Percentiles rank a stretch among this genome's conserved stretches.
Evolutionary conservation across 495 filamentous ascomycete species (phyloP).

Genomic region (Durotheca rogersii): DNA sequence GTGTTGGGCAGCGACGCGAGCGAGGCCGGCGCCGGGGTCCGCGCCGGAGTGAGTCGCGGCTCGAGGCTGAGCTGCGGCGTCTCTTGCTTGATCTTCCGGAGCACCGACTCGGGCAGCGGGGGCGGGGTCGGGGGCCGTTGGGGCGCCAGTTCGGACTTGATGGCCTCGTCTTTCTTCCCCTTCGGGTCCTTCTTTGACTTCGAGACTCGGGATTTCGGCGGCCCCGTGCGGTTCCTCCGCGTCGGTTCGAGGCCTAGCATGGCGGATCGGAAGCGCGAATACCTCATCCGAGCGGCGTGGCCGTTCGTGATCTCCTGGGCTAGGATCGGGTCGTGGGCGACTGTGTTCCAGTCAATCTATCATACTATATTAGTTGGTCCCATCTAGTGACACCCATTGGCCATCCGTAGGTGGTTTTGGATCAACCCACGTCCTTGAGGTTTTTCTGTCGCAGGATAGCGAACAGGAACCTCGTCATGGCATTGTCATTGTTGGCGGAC

Average conservation of each 20-base stretch:
- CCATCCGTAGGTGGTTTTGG: too few species aligned
- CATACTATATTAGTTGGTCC: conserved; percentile 3
- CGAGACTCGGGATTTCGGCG: conserved; percentile 36
- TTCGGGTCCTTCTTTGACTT: conserved; percentile 46
- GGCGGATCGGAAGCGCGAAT: conserved; percentile 61
- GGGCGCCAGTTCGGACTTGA: conserved; percentile 31
- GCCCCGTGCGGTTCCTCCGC: conserved; percentile 40
- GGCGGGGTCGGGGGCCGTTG: conserved; percentile 15
- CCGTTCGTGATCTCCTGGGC: conserved; percentile 69
- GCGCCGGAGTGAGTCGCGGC: conserved; percentile 25
- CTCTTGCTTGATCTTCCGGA: conserved; percentile 43
- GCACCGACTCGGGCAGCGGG: conserved; percentile 6
- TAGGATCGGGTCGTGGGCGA: conserved; percentile 56
- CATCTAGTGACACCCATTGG: too few species aligned
- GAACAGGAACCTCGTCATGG: conserved; percentile 66
- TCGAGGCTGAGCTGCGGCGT: conserved; percentile 18
- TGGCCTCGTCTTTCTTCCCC: conserved; percentile 31
- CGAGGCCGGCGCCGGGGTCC: conserved; percentile 27
- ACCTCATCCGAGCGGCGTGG: conserved; percentile 81
- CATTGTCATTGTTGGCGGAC: conserved; percentile 50
- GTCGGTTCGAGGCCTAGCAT: conserved; percentile 46
- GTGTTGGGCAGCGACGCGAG: conserved; percentile 14
- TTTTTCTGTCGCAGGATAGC: conserved; percentile 75
- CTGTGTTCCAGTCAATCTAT: conserved; percentile 73
- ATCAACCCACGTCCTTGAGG: conserved; percentile 64